Conservation (phyloP, 2,329 filamentous ascomycete genomes). For the Aplosporella prunicola region DNA sequence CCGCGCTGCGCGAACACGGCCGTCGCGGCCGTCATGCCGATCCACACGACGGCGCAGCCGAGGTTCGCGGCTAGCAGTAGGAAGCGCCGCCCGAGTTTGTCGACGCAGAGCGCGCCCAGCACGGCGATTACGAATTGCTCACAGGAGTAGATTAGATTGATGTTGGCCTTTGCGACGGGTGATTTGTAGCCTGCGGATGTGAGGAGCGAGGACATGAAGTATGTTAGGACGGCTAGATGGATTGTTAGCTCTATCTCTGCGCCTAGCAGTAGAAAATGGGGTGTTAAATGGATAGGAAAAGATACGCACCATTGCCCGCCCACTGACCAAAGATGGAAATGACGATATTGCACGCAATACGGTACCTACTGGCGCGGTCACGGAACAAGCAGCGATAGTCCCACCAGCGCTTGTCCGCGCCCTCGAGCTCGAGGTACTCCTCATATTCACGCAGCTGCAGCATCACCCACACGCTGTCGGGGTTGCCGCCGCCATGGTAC, state of each 20-base stretch:
- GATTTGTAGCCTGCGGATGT: conserved; percentile 8
- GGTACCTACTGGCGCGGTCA: conserved; percentile 39
- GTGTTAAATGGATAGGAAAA: too few relatives aligned
- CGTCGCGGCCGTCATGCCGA: conserved; percentile 17
- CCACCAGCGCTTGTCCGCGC: conserved; percentile 50
- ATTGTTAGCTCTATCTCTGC: conserved; percentile 5
- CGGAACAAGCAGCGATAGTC: conserved; percentile 48
- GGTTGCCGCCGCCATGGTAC: conserved; percentile 50
- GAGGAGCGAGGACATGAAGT: conserved; percentile 10
- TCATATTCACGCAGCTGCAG: conserved; percentile 49
- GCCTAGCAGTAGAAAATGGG: neutral
- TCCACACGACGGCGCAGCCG: conserved; percentile 19
- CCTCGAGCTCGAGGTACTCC: conserved; percentile 39
- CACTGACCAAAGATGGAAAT: conserved; percentile 46
- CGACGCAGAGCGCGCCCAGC: conserved; percentile 24
- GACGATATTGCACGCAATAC: conserved; percentile 42
- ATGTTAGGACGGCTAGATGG: conserved; percentile 4
- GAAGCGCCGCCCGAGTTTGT: conserved; percentile 24
- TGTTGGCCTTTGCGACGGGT: conserved; percentile 8
- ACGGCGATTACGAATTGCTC: conserved; percentile 27
- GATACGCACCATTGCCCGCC: conserved; percentile 19
- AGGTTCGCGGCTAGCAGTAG: conserved; percentile 22
- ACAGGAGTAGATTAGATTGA: conserved; percentile 10
- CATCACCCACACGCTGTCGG: conserved; percentile 43
- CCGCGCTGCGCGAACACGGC: conserved; percentile 8